Conservation (phyloP, 2,329 filamentous ascomycete species). For the Fusarium nygamai region DNA sequence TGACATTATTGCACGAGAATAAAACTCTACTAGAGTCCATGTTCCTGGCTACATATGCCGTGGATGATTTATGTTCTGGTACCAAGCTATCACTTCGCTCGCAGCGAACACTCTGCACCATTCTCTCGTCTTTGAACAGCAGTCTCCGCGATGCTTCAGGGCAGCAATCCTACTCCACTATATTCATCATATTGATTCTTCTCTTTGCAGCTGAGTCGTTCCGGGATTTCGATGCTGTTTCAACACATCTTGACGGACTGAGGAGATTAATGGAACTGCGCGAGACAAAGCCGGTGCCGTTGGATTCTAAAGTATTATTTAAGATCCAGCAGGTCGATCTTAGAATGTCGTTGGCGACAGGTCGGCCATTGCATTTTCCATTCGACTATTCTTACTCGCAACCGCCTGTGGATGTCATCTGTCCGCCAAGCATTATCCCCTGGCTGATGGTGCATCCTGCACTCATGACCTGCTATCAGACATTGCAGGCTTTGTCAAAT, state of each 20-base stretch:
- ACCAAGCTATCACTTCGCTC: not conserved
- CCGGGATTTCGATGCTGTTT: not conserved
- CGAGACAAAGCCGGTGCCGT: not conserved
- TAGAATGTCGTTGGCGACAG: not conserved
- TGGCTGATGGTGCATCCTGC: not conserved
- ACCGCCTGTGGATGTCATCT: accelerated
- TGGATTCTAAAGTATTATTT: not conserved
- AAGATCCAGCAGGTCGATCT: slow-evolving; percentile 13
- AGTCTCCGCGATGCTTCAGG: not conserved
- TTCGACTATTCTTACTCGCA: not conserved
- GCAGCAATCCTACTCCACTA: not conserved
- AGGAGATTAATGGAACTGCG: not conserved
- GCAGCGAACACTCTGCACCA: not conserved
- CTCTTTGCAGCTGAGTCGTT: not conserved
- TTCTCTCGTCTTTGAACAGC: not conserved
- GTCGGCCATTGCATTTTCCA: not conserved
- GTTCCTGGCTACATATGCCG: not conserved
- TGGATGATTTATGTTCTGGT: not conserved
- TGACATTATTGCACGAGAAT: not conserved
- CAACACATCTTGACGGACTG: not conserved
- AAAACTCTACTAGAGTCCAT: not conserved
- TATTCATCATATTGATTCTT: not conserved
- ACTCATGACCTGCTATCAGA: not conserved
- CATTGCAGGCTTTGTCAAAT: not conserved
- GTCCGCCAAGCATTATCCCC: accelerated